These are phyloP conservation scores for Phycomyces blakesleeanus DNA, from an alignment of 192 early-diverging fungal species.

Conservation along the genomic window DNA sequence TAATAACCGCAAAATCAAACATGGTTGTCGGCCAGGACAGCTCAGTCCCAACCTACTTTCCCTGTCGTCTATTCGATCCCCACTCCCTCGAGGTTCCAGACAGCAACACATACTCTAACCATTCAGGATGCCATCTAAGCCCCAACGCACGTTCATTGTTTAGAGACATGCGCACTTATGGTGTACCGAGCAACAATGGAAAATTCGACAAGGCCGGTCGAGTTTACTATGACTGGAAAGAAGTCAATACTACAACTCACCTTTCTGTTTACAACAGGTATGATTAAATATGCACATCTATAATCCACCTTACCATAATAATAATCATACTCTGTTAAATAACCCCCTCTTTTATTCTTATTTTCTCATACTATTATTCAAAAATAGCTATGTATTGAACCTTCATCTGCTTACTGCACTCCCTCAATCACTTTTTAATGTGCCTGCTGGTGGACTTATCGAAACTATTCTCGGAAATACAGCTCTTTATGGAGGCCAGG, in stretches of 20 bases:
- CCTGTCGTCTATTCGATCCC: conserved; percentile 29
- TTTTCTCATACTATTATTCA: neutral
- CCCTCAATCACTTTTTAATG: conserved; percentile 18
- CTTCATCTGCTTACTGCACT: conserved; percentile 30
- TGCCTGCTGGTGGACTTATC: conserved; percentile 29
- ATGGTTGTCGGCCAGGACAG: conserved; percentile 13
- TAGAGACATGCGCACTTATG: conserved; percentile 4
- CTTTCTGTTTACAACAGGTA: conserved; percentile 36
- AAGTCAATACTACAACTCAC: conserved; percentile 25
- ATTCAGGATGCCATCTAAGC: conserved; percentile 32
- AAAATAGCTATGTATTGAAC: conserved; percentile 35
- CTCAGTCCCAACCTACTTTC: conserved; percentile 29
- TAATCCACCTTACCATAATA: too few species aligned
- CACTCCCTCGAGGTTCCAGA: conserved; percentile 16
- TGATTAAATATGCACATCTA: neutral
- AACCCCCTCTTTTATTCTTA: neutral
- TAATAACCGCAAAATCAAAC: conserved; percentile 35
- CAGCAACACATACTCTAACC: conserved; percentile 18
- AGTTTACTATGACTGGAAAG: conserved; percentile 34
- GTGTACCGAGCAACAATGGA: conserved; percentile 19
- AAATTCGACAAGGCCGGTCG: conserved; percentile 31
- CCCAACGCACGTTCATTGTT: conserved; percentile 12
- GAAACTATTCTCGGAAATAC: conserved; percentile 11
- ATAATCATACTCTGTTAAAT: neutral
- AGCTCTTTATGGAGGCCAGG: conserved; percentile 40